Base-by-base conservation (phyloP, 2,329 filamentous ascomycete genomes). In the Tolypocladium nubicola region DNA sequence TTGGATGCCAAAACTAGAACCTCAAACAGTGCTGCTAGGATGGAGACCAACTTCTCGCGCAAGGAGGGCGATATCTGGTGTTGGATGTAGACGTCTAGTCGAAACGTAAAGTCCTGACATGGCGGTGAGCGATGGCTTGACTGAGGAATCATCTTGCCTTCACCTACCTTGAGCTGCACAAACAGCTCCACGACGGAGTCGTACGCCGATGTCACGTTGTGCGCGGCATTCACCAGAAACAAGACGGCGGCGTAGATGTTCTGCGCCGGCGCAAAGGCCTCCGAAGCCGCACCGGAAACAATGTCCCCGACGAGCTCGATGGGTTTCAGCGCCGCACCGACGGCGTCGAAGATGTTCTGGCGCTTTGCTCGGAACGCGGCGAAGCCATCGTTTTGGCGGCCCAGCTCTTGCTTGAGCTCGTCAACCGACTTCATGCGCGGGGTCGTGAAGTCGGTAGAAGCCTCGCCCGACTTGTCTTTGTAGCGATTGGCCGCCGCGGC, bases 181-280 rank as follows among this genome's bases (percentile, higher is more conserved):
- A 79, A 75, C 30, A 79, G 62, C 52, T 75, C 74, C 2, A 74
- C 61, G 8, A 79, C 78, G 7, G 70, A 70, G 61, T 79, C 74
- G 53, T 79, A 79, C 9, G 70, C 69, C 0, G 71, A 63, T 0
- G 74, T 76, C 19, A 78, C 76, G 54, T 76, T 71, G 23, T 71
- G 71, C 2, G 76, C 77, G 10, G 76, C 75, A 39, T 68, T 68
- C 21, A 79, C 67, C 10, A 79, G 65, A 56, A 76, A 74, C 16
- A 70, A 63, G 1, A 75, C 73, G 9, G 76, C 76, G 9, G 71
- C 67, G 59, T 76, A 79, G 54, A 77, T 72, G 35, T 67, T 65
- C 52, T 73, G 67, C 3, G 72, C 69, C 0, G 76, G 74, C 2
- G 74, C 66, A 58, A 78, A 78, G 4, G 67, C 67, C 8, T 73